phyloP scores from a whole-genome alignment of 129 eudicot species.

The Helianthus tuberosus region DNA sequence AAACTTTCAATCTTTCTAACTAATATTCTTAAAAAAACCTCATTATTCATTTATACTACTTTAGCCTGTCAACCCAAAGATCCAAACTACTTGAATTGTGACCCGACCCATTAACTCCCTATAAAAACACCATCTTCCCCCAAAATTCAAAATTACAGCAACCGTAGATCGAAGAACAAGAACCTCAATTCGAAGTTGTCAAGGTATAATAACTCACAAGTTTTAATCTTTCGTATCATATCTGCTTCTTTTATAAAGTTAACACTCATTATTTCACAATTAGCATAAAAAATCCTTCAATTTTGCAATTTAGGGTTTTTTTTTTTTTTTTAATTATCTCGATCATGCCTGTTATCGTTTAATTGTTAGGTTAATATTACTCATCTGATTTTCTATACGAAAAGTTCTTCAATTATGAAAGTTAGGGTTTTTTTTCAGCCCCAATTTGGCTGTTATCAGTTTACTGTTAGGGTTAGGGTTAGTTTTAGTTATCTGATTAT shows the following conservation, averaged over 20 bases:
- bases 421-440: too few relatives aligned
- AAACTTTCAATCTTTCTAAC: too few relatives aligned
- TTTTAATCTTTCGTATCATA: not conserved
- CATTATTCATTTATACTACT: too few relatives aligned
- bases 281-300: not conserved
- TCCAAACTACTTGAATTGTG: not conserved
- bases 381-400: not conserved
- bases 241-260: not conserved
- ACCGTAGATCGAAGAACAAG: constrained; percentile 7
- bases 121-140: not conserved
- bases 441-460: too few relatives aligned
- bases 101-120: not conserved
- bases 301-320: not conserved
- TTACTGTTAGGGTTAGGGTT: not conserved
- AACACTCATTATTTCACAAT: not conserved
- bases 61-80: too few relatives aligned
- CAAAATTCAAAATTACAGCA: constrained; percentile 5
- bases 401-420: too few relatives aligned
- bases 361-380: not conserved
- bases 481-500: not conserved
- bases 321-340: not conserved
- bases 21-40: too few relatives aligned
- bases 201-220: not conserved
- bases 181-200: not conserved
- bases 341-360: too few relatives aligned